phyloP scores from a whole-genome alignment of 2,329 filamentous ascomycete species.

The Beauveria asiatica region DNA sequence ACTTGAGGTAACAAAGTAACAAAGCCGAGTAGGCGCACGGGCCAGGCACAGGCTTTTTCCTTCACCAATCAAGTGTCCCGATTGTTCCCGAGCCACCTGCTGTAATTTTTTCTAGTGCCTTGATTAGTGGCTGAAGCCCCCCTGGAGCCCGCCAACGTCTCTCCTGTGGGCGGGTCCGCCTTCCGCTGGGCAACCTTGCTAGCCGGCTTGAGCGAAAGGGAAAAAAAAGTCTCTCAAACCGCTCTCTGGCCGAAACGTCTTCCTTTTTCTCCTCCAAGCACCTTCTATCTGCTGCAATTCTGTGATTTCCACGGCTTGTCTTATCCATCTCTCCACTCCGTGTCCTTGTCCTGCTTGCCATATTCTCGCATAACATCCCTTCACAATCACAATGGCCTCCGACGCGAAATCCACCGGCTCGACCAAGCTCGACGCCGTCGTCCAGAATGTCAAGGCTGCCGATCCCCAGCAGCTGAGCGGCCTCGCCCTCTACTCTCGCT shows the following conservation, averaged over 20 bases:
- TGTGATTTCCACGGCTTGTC: conserved; percentile 10
- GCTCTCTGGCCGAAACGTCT: conserved; percentile 6
- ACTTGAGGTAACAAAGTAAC: background rate
- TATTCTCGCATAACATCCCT: conserved; percentile 18
- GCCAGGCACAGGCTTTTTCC: background rate
- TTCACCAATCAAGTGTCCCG: conserved; percentile 7
- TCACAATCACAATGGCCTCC: conserved; percentile 34
- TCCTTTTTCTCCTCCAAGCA: conserved; percentile 11
- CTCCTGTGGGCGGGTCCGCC: background rate
- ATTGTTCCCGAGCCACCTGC: conserved; percentile 9
- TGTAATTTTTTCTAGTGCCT: conserved; percentile 4
- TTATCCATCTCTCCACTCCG: conserved; percentile 25
- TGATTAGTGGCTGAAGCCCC: background rate
- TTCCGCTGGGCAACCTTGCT: conserved; percentile 1
- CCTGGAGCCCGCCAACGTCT: background rate
- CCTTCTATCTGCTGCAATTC: conserved; percentile 7
- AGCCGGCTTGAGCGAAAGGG: background rate
- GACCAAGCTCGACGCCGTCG: conserved; percentile 36
- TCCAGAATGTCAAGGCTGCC: conserved; percentile 32
- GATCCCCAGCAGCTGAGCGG: conserved; percentile 37
- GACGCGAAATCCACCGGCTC: conserved; percentile 28
- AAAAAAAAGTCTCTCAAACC: conserved; percentile 13
- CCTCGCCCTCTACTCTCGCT: conserved; percentile 79
- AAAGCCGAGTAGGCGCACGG: conserved; percentile 1
- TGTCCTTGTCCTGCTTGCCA: background rate